phyloP scores from a whole-genome alignment of 768 basidiomycete genomes.

The Coprinellus micaceus region DNA sequence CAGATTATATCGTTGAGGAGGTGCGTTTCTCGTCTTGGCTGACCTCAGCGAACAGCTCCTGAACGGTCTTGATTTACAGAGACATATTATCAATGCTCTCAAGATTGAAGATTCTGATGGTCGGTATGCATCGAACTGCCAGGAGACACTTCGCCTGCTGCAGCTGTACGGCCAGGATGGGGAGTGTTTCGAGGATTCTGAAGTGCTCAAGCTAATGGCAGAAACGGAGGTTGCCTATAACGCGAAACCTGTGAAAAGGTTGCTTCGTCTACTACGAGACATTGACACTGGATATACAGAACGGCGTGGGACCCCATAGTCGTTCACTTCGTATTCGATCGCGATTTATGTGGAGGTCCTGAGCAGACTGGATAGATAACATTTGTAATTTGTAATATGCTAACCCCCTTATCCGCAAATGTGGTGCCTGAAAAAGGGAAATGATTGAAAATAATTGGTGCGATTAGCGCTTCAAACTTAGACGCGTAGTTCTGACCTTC shows the following conservation, averaged over 20 bases:
- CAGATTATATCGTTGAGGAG: slow-evolving; percentile 36
- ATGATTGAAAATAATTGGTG: slow-evolving; percentile 1
- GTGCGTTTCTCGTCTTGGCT: slow-evolving; percentile 28
- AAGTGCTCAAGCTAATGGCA: slow-evolving; percentile 48
- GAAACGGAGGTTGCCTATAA: slow-evolving; percentile 38
- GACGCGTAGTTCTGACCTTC: slow-evolving; percentile 5
- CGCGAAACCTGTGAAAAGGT: slow-evolving; percentile 44
- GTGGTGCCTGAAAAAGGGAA: background rate
- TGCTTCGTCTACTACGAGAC: slow-evolving; percentile 45
- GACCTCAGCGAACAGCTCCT: background rate
- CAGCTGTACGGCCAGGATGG: slow-evolving; percentile 56
- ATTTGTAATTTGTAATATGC: no score
- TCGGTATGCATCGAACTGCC: slow-evolving; percentile 32
- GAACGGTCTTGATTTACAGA: slow-evolving; percentile 26
- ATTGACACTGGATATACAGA: slow-evolving; percentile 45
- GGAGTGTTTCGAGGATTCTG: slow-evolving; percentile 41
- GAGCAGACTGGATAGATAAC: no score
- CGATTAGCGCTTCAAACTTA: slow-evolving; percentile 4
- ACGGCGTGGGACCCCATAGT: slow-evolving; percentile 18
- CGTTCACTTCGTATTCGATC: slow-evolving; percentile 1
- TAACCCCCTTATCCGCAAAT: no score
- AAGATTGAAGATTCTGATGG: slow-evolving; percentile 30
- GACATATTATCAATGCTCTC: slow-evolving; percentile 53
- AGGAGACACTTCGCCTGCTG: slow-evolving; percentile 49
- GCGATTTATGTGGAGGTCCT: no score